Evolutionary conservation across 331 rosid genomes (phyloP), one percentile per base, ranked within the genome.

Genomic region (Cydonia oblonga): DNA sequence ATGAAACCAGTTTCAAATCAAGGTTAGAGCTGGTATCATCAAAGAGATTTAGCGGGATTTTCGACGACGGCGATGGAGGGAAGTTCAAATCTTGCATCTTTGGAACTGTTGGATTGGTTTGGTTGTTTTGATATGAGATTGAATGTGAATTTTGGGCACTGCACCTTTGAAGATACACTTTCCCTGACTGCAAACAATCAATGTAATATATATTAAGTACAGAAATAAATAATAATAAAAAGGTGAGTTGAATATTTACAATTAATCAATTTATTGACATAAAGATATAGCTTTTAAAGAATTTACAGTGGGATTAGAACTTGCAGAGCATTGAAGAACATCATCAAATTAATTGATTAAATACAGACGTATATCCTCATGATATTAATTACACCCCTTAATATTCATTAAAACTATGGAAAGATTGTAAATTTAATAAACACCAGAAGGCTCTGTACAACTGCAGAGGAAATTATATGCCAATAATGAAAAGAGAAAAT

Each of bases 161-260:
- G 76, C 89, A 84, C 68, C 79, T 86, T 65, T 95, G 96, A 12
- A 95, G 73, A 80, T 86, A 91, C 35, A 91, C 92, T 76, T 86
- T 91, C 74, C 99, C 97, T 28, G 99, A 89, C 99, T 95, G 91
- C 83, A 82, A 40, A 15, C 9, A 25, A 84, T 38, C 46, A n/a
- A 49, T n/a, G 44, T 14, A 64, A 12, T 49, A 72, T 26, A 44
- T 4, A 35, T 24, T 74, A 61, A 49, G 2, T 5, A 20, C 57
- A 52, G 9, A 70, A 19, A 2, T 19, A 35, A 38, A 30, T 18
- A 2, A 30, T 24, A 35, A 46, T 28, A 23, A 32, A 44, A 49
- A 35, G n/a, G 33, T 42, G 23, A 14, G 23, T 76, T 28, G 19
- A 24, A 23, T 23, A 51, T 20, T 64, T 9, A 15, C 29, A 44